Base-by-base conservation (phyloP, 306 rosid genomes). In the Pterocarpus santalinus region DNA sequence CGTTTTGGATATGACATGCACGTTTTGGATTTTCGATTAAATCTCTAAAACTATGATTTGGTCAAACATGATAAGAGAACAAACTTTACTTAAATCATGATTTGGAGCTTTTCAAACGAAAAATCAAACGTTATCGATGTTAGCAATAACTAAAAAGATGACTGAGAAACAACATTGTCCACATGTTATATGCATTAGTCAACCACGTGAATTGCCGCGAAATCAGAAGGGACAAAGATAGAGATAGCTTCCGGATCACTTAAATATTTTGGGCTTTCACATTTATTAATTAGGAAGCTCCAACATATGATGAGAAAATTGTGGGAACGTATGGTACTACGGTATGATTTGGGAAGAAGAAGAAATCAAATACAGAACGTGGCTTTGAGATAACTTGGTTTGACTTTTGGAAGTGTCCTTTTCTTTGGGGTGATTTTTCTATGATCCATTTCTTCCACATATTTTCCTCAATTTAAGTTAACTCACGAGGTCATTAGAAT, bases 371-470 rank as follows among this genome's bases (percentile, higher is more conserved):
- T 16, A 2, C 8, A 65, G 70, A 64, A 76, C 79, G 69, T 75
- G 80, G 83, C 58, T 72, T 12, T 22, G 22, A 80, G 67, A 71
- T 39, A 61, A 79, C 66, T 63, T 72, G 3, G 68, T 76, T 81
- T 81, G 78, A 85, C 86, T 73, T 77, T 64, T 38, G 36, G 5
- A 58, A 46, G 68, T 71, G 71, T 55, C 77, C 5, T 11, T 66
- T 75, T 67, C 73, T 52, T 71, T 7, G 62, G 16, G 52, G 55
- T 72, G 64, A 41, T 34, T 57, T 69, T 83, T 11, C 75, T 78
- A 47, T 71, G 28, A 78, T 47, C 47, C 53, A 63, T 73, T 85
- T 69, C 76, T 84, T 73, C 84, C 86, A 77, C 80, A 60, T 69
- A 65, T 47, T 34, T 81, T 68, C 16, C 69, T 7, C 35, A 6